phyloP scores from a whole-genome alignment of 164 flowering plant species.

The Magnolia changhungtana region DNA sequence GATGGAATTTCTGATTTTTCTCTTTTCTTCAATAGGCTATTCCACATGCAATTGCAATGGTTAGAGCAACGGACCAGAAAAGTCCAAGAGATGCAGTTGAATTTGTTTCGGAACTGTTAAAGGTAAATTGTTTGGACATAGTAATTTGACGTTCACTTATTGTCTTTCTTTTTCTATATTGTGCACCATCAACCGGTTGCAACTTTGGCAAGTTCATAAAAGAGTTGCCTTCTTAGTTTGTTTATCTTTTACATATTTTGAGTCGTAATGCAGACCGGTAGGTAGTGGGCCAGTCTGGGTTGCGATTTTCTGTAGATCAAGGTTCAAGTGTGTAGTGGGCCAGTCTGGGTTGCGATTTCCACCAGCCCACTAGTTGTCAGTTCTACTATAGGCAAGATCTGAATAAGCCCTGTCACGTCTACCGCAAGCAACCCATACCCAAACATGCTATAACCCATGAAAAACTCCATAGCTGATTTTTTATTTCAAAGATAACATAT shows the following conservation, averaged over 20 bases:
- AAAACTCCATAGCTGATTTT: no score
- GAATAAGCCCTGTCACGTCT: no score
- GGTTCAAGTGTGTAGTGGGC: no score
- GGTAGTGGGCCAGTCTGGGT: no score
- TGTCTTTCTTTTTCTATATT: neutral
- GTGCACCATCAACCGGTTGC: neutral
- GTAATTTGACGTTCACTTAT: neutral
- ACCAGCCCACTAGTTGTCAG: no score
- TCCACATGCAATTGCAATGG: slow-evolving; percentile 89
- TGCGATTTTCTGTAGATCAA: no score
- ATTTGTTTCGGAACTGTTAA: slow-evolving; percentile 80
- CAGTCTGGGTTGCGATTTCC: no score
- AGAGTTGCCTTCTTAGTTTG: neutral
- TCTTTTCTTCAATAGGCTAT: slow-evolving; percentile 47
- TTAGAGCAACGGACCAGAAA: slow-evolving; percentile 69
- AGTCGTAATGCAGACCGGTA: neutral
- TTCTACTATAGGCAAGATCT: no score
- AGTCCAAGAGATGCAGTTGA: slow-evolving; percentile 99
- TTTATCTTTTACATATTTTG: neutral
- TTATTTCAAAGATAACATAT: no score
- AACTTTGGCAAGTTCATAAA: neutral
- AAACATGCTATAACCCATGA: no score
- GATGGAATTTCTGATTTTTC: neutral
- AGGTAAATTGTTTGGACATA: slow-evolving; percentile 39
- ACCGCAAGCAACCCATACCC: no score